These are phyloP conservation scores for Chytriomyces confervae DNA, from an alignment of 192 early-diverging fungal genomes.

Conservation along the genomic window DNA sequence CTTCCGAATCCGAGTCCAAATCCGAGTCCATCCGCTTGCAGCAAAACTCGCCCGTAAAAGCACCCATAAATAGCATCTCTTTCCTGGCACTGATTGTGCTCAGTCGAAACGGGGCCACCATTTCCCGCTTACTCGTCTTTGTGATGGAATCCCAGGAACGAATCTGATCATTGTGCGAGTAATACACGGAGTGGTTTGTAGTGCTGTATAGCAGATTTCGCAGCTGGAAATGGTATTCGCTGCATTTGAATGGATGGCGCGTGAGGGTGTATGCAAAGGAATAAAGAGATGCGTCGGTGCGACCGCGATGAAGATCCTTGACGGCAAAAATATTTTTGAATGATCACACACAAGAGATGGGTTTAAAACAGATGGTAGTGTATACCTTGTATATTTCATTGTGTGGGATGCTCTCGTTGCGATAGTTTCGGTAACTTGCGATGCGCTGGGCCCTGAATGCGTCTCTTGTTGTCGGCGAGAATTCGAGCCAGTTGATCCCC, in stretches of 20 bases:
- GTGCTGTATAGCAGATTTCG: slow-evolving; percentile 67
- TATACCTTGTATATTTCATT: slow-evolving; percentile 29
- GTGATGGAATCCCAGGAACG: slow-evolving; percentile 9
- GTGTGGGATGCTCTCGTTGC: slow-evolving; percentile 39
- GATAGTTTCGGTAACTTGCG: slow-evolving; percentile 52
- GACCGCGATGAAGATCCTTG: slow-evolving; percentile 1
- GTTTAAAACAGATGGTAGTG: background rate
- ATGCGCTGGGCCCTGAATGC: slow-evolving; percentile 50
- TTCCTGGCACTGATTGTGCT: slow-evolving; percentile 58
- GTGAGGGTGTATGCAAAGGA: slow-evolving; percentile 31
- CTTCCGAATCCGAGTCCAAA: background rate
- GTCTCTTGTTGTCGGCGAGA: slow-evolving; percentile 49
- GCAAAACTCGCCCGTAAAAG: slow-evolving; percentile 53
- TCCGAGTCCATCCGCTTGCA: background rate
- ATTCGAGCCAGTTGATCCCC: slow-evolving; percentile 60
- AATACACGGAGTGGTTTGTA: slow-evolving; percentile 64
- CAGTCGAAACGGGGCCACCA: slow-evolving; percentile 45
- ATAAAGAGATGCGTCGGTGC: slow-evolving; percentile 10
- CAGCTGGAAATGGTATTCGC: slow-evolving; percentile 67
- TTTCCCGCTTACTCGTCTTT: background rate
- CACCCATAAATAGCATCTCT: slow-evolving; percentile 59
- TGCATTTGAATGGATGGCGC: slow-evolving; percentile 49
- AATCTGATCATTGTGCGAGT: slow-evolving; percentile 29
- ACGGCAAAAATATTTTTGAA: background rate
- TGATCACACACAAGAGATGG: too few species aligned